Evolutionary conservation across 2,329 filamentous ascomycete genomes (phyloP).

Genomic region (Cylindrodendrum hubeiense): DNA sequence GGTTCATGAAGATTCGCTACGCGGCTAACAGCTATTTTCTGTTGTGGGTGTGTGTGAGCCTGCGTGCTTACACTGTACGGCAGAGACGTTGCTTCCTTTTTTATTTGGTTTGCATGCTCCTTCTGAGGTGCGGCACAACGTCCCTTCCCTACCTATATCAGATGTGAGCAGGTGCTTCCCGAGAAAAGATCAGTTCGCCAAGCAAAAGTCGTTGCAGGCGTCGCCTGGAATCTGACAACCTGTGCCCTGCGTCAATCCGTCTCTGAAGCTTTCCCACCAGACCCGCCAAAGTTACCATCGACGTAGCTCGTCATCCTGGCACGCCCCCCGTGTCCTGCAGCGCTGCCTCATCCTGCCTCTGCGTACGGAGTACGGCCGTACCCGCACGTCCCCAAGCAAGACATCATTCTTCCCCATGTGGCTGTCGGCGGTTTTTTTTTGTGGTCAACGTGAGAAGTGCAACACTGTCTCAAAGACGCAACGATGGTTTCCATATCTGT

Average conservation of each 20-base stretch:
- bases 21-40: neutral
- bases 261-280: neutral
- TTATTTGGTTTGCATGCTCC: neutral
- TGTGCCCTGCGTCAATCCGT: neutral
- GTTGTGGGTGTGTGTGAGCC: neutral
- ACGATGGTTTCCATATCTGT: neutral
- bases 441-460: neutral
- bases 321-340: constrained; percentile 11
- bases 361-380: constrained; percentile 9
- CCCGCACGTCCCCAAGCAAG: constrained; percentile 35
- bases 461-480: constrained; percentile 2
- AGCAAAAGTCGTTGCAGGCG: neutral
- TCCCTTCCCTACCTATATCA: neutral
- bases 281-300: neutral
- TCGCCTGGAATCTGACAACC: neutral
- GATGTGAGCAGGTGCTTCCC: neutral
- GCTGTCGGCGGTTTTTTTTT: constrained; percentile 27
- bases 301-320: constrained; percentile 4
- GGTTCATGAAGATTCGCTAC: neutral
- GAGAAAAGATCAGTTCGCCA: neutral
- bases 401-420: constrained; percentile 38
- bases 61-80: neutral
- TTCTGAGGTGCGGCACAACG: neutral
- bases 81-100: neutral
- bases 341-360: constrained; percentile 13